Base-by-base conservation (phyloP, 306 rosid genomes). In the Fagus sylvatica region DNA sequence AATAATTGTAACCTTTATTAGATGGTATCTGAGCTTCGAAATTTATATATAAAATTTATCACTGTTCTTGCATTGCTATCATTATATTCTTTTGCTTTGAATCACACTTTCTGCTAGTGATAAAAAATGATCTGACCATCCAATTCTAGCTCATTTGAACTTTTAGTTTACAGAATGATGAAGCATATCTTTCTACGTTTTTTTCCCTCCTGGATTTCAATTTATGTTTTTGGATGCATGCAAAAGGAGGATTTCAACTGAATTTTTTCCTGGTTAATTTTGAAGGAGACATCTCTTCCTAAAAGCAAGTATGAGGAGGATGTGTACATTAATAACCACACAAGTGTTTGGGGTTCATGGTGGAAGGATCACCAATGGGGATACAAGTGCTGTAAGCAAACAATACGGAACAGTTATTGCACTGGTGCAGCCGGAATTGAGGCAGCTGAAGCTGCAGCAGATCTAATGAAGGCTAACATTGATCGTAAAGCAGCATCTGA, bases 351-450 rank as follows among this genome's bases (percentile, higher is more conserved):
- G 91, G 93, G 90, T 2, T 91, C 93, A 0, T 88, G 96, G 93
- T 88, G 96, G 96, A 88, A 85, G 82, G 96, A 85, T 71, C 87
- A 88, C 67, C 93, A 89, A n/a, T 91, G 96, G 93, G 96, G 91
- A 43, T 90, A 85, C 65, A 85, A 78, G 72, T 89, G 93, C 69
- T 89, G 93, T 12, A 85, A 84, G 72, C 93, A 89, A 53, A 84
- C 87, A 4, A 73, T 85, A 46, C 70, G 79, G 8, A 91, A 87
- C 43, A 87, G 91, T 76, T 87, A 91, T 49, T 87, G 93, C 83
- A 89, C 90, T 7, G 89, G 91, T 33, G 85, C 76, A 1, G 90
- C 90, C 43, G 90, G 89, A 71, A 89, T 89, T 80, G 84, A 88
- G 79, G 92, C 88, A 30, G 88, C 88, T 53, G 87, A 88, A 64